Evolutionary conservation across 208 protist genomes (phyloP), one percentile per base, ranked within the genome.

Genomic region (Wallacemonas sp.): DNA sequence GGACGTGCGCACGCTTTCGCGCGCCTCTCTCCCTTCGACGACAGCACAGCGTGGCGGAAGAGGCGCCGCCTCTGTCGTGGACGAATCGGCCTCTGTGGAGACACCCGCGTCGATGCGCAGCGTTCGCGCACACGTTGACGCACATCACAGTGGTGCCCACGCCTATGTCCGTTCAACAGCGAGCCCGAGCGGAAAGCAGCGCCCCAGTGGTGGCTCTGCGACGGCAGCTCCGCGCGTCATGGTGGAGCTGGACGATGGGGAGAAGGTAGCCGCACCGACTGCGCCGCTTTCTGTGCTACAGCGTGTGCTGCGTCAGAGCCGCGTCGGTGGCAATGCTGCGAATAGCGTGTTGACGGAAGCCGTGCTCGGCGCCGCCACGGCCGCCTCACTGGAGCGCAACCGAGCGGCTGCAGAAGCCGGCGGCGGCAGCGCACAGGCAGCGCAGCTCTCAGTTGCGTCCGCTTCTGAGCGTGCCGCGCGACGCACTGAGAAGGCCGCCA

Each of bases 401-500:
- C n/a, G n/a, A n/a, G n/a, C n/a, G n/a, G n/a, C n/a, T n/a, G n/a
- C n/a, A n/a, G n/a, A n/a, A n/a, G n/a, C n/a, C n/a, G n/a, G n/a
- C n/a, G n/a, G n/a, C n/a, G n/a, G n/a, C n/a, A n/a, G n/a, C n/a
- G n/a, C n/a, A n/a, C n/a, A n/a, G n/a, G n/a, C n/a, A n/a, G n/a
- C n/a, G n/a, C n/a, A n/a, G n/a, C n/a, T n/a, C n/a, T 15, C 31
- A 14, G 8, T 38, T 14, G 34, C 53, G 19, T 60, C 38, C n/a
- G 46, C 46, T 15, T 42, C 67, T n/a, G 67, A 69, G 38, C 67
- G 63, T 9, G 47, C 27, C 8, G 33, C 55, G 34, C 73, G 53
- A 1, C 62, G 68, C 3, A 24, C 27, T 39, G 62, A 36, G 49
- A 54, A 62, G 42, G 53, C 38, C 4, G 42, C 42, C 14, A 62